phyloP scores from a whole-genome alignment of 1,139 yeast species.

The Protomyces pachydermus region DNA sequence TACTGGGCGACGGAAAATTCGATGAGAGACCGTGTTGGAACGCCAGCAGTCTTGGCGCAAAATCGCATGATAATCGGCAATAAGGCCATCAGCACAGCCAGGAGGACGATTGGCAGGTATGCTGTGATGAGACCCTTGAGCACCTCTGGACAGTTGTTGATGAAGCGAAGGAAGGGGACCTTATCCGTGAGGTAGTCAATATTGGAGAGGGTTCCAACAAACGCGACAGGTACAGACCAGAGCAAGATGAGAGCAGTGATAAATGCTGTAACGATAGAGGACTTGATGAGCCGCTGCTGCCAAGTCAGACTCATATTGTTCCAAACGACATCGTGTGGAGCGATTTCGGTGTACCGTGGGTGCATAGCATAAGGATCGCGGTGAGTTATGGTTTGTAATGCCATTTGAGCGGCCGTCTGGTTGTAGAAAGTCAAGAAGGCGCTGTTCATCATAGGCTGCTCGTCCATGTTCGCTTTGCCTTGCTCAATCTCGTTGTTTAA shows the following conservation, averaged over 20 bases:
- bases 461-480: constrained; percentile 50
- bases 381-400: constrained; percentile 70
- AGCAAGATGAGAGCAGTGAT: constrained; percentile 60
- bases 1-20: constrained; percentile 80
- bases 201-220: constrained; percentile 84
- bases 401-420: constrained; percentile 83
- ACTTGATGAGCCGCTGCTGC: constrained; percentile 71
- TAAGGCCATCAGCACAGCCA: constrained; percentile 76
- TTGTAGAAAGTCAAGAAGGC: constrained; percentile 82
- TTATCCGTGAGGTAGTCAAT: constrained; percentile 64
- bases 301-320: constrained; percentile 72
- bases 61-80: constrained; percentile 73
- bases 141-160: constrained; percentile 59
- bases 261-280: constrained; percentile 48
- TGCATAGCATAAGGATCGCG: constrained; percentile 59
- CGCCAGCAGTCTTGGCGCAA: constrained; percentile 56
- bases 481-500: constrained; percentile 60
- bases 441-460: constrained; percentile 49
- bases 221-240: constrained; percentile 94
- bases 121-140: constrained; percentile 81
- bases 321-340: constrained; percentile 85
- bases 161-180: constrained; percentile 64
- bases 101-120: constrained; percentile 73
- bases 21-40: constrained; percentile 61
- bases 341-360: constrained; percentile 61